These are phyloP conservation scores for Solanum chacoense DNA, from an alignment of 305 asterid species.

Conservation along the genomic window DNA sequence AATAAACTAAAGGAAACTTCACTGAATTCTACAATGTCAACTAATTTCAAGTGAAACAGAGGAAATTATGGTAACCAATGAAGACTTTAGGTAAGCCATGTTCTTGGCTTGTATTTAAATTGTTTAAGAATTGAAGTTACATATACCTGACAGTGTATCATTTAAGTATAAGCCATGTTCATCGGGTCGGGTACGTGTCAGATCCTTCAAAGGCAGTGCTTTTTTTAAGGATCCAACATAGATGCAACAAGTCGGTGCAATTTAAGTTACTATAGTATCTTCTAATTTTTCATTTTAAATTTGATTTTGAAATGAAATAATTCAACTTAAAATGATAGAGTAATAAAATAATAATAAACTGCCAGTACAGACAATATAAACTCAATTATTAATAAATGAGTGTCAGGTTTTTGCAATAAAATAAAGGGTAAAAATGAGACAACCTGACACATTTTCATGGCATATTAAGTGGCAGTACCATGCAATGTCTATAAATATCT, in stretches of 20 bases:
- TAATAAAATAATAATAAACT: neutral
- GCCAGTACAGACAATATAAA: neutral
- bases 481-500: slow-evolving; percentile 20
- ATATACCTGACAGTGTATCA: neutral
- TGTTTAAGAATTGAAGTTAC: too few species aligned
- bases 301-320: neutral
- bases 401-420: neutral
- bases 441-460: slow-evolving; percentile 28
- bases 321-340: neutral
- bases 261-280: neutral
- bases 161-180: neutral
- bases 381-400: neutral
- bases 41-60: neutral
- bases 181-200: neutral
- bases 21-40: slow-evolving; percentile 10
- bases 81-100: neutral
- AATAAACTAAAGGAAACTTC: neutral
- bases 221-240: neutral
- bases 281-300: neutral
- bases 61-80: slow-evolving; percentile 24
- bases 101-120: neutral
- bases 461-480: slow-evolving; percentile 26
- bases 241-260: neutral
- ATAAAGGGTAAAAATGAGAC: slow-evolving; percentile 8
- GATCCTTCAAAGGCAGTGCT: neutral